A percentile compares a stretch with the other conserved stretches of the same genome.
Conservation (phyloP, 176 grass and related monocot genomes). For the Cenchrus fungigraminus region DNA sequence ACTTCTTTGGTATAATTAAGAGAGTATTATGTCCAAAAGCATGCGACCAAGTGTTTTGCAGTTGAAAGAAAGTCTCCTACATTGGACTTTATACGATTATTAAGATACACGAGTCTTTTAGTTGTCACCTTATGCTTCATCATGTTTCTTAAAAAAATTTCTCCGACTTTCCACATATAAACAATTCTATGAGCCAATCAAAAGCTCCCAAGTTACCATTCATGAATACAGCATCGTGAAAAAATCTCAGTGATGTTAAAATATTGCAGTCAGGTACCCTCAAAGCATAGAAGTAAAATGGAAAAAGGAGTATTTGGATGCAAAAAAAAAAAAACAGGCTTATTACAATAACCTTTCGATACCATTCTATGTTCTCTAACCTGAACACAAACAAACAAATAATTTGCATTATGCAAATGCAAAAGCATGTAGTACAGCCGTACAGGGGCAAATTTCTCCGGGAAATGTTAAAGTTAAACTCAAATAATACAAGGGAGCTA, state of each 20-base stretch:
- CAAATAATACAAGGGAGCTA: background rate
- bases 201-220: background rate
- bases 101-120: background rate
- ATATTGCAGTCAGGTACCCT: background rate
- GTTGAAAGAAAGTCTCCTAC: background rate
- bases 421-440: background rate
- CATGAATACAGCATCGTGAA: background rate
- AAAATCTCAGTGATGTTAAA: background rate
- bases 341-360: background rate
- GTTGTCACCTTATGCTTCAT: background rate
- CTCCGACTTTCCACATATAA: background rate
- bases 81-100: conserved; percentile 7
- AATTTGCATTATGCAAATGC: too few species aligned
- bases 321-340: background rate
- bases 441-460: background rate
- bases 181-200: background rate
- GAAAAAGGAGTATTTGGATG: background rate
- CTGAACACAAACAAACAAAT: background rate
- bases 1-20: conserved; percentile 1
- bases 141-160: background rate
- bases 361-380: background rate
- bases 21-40: background rate
- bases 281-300: background rate
- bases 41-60: background rate
- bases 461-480: background rate